Base-by-base conservation (phyloP, 2,329 filamentous ascomycete species). In the Paraphaeosphaeria sporulosa region DNA sequence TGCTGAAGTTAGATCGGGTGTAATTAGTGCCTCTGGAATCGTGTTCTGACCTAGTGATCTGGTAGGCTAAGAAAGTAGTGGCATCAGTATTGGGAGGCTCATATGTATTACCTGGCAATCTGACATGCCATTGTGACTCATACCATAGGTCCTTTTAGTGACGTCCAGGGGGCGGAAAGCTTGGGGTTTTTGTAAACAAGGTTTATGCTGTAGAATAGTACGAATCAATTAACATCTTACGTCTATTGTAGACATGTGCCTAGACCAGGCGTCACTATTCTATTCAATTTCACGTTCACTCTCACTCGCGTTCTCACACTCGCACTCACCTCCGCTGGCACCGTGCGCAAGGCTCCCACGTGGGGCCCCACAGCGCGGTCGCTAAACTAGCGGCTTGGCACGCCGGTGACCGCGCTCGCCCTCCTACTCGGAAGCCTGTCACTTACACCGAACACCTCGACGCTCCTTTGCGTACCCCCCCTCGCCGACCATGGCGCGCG, bases 301-400 rank as follows among this genome's bases (percentile, higher is more conserved):
- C 8, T 23, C 42, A 21, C 6, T 7, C 40, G 9, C 40, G 21
- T 43, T 43, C 19, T 44, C 19, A 23, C 19, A 43, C 17, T 43
- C 13, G 8, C 36, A 19, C n/a, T 23, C 42, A 21, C 8, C 7
- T 19, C 13, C 42, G 23, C 42, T 12, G 42, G 7, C 47, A 32
- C 47, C 27, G 47, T 49, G 48, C 32, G 32, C 30, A 32, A 51
- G 48, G 51, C 51, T 32, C 25, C 38, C 32, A 36, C 23, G 36
- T 36, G 36, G 36, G 19, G n/a, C 38, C 38, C 38, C 38, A 19
- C 15, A 17, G 17, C 38, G 38, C 23, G 27, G 19, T 17, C 40
- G 25, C 61, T 61, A 63, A 62, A 62, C 67, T 69, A 68, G 68
- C 58, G 66, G 54, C 64, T 66, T 61, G 59, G 62, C 54, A 58